Conservation (phyloP, 352 stramenopile genomes). For the Phytophthora cryptogea region DNA sequence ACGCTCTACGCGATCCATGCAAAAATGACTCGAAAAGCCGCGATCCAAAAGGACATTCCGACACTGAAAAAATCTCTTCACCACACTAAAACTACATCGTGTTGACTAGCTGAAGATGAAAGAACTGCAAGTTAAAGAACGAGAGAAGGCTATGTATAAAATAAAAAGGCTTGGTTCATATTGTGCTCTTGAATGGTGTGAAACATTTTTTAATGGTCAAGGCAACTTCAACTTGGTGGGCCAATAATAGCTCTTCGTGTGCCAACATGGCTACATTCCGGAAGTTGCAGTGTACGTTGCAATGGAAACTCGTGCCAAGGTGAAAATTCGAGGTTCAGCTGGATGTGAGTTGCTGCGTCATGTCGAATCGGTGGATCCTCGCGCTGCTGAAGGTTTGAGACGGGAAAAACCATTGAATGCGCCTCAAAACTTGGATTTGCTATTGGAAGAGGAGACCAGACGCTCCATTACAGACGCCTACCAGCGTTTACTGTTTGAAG, state of each 20-base stretch:
- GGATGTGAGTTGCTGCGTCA: conserved; percentile 53
- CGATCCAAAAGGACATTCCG: not conserved
- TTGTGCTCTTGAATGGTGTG: too few relatives aligned
- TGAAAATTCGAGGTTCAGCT: conserved; percentile 45
- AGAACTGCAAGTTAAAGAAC: too few relatives aligned
- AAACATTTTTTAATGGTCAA: not conserved
- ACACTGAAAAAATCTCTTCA: not conserved
- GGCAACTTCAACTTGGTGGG: not conserved
- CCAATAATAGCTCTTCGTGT: conserved; percentile 11
- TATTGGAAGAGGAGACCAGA: conserved; percentile 75
- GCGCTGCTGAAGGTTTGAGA: conserved; percentile 59
- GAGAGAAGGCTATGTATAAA: too few relatives aligned
- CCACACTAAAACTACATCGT: too few relatives aligned
- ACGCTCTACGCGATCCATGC: conserved; percentile 1
- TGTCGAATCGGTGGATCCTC: conserved; percentile 59
- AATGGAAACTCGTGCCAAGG: conserved; percentile 35
- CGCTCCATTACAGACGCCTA: conserved; percentile 62
- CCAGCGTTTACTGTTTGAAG: conserved; percentile 68
- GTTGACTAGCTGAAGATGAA: too few relatives aligned
- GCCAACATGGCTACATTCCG: not conserved
- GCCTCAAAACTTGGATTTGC: conserved; percentile 40
- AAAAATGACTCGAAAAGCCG: conserved; percentile 2
- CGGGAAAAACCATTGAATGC: conserved; percentile 18
- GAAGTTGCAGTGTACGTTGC: not conserved
- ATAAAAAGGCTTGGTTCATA: too few relatives aligned